A percentile compares a stretch with the other conserved stretches of the same genome.
These are phyloP conservation scores for Papiliotrema nemorosa DNA, from an alignment of 1,284 basidiomycete genomes.

Conservation along the genomic window DNA sequence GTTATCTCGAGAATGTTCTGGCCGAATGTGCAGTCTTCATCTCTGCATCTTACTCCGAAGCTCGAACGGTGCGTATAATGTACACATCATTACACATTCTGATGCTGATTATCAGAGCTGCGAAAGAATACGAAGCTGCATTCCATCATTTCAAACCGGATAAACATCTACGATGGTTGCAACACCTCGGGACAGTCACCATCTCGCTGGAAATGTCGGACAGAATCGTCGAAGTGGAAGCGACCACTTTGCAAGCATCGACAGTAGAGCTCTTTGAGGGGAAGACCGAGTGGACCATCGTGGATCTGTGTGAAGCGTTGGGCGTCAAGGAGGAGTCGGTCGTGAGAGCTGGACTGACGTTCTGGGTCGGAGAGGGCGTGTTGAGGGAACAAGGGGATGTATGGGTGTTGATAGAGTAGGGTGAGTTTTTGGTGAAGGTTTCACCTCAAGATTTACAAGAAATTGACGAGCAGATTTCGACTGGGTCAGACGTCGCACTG, in stretches of 20 bases:
- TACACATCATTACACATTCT: background rate
- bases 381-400: slow-evolving; percentile 55
- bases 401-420: slow-evolving; percentile 55
- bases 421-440: too few relatives aligned
- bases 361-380: slow-evolving; percentile 79
- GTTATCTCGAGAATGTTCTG: slow-evolving; percentile 91
- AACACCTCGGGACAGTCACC: slow-evolving; percentile 75
- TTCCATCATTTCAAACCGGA: slow-evolving; percentile 82
- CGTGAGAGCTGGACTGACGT: slow-evolving; percentile 68
- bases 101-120: slow-evolving; percentile 54
- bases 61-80: slow-evolving; percentile 61
- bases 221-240: slow-evolving; percentile 68
- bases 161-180: slow-evolving; percentile 79
- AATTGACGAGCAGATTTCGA: too few relatives aligned
- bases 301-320: slow-evolving; percentile 62
- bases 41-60: slow-evolving; percentile 75
- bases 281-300: slow-evolving; percentile 53
- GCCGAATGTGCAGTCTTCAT: slow-evolving; percentile 72
- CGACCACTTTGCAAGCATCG: slow-evolving; percentile 80
- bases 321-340: slow-evolving; percentile 61
- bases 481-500: too few relatives aligned
- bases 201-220: slow-evolving; percentile 77
- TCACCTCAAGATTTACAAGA: too few relatives aligned
- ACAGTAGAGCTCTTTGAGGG: slow-evolving; percentile 80
- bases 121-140: slow-evolving; percentile 69